Evolutionary conservation across 352 stramenopile species (phyloP).

Genomic region (Phytophthora podocarpi): DNA sequence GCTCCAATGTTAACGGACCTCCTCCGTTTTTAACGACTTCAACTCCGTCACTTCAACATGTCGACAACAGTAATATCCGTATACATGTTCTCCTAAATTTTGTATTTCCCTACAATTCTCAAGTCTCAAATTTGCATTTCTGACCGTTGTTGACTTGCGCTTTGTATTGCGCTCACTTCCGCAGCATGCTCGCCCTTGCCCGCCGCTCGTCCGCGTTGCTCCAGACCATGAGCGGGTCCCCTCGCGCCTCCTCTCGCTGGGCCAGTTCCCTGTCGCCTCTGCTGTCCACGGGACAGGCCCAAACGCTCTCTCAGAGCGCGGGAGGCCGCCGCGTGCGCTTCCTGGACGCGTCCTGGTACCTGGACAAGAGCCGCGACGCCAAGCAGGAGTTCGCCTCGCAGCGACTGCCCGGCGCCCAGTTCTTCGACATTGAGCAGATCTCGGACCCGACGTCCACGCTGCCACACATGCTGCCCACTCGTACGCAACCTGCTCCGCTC

Average conservation of each 20-base stretch:
- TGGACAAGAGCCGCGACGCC: conserved; percentile 76
- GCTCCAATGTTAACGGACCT: too few relatives aligned
- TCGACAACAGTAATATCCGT: too few relatives aligned
- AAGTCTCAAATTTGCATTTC: too few relatives aligned
- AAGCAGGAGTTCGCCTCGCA: conserved; percentile 60
- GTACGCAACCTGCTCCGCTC: too few relatives aligned
- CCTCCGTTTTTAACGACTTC: too few relatives aligned
- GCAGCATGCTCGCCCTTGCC: conserved; percentile 3
- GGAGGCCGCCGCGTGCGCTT: conserved; percentile 51
- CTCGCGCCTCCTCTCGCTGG: neutral
- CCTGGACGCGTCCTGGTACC: conserved; percentile 83
- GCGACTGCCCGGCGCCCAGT: conserved; percentile 81
- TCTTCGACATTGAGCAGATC: conserved; percentile 93
- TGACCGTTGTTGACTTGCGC: too few relatives aligned
- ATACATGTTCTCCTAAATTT: too few relatives aligned
- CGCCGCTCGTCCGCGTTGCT: conserved; percentile 8
- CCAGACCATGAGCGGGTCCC: conserved; percentile 13
- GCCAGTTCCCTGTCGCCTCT: conserved; percentile 43
- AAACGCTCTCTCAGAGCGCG: conserved; percentile 35
- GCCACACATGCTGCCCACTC: conserved; percentile 84
- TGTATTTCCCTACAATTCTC: too few relatives aligned
- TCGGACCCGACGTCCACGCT: conserved; percentile 70
- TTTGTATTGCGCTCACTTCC: too few relatives aligned
- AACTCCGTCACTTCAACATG: too few relatives aligned
- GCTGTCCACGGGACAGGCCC: conserved; percentile 59